Conservation (phyloP, 2,329 filamentous ascomycete genomes). For the Hypoxylon sp. region DNA sequence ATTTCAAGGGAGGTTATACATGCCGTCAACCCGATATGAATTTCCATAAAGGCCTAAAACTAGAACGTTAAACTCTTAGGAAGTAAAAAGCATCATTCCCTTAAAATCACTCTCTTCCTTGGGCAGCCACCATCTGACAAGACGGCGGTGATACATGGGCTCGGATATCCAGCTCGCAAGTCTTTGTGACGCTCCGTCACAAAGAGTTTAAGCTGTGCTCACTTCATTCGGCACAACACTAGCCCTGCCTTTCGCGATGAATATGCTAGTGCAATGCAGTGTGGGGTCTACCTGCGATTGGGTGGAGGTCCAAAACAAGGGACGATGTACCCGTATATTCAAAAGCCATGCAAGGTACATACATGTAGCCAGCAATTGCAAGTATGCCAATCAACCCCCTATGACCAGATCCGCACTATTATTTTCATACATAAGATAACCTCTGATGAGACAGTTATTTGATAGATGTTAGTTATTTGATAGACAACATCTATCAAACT, state of each 20-base stretch:
- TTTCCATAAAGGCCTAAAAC: too few relatives aligned
- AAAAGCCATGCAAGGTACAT: neutral
- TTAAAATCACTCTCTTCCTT: neutral
- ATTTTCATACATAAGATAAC: neutral
- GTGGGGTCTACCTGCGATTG: neutral
- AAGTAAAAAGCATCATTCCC: neutral
- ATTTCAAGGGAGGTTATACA: too few relatives aligned
- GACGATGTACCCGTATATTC: too few relatives aligned
- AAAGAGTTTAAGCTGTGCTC: too few relatives aligned
- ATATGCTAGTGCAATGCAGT: neutral
- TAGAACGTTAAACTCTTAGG: neutral
- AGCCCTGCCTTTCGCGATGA: too few relatives aligned
- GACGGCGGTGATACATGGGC: neutral
- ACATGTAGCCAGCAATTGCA: neutral
- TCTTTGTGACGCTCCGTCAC: too few relatives aligned
- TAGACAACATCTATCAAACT: neutral
- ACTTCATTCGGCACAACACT: too few relatives aligned
- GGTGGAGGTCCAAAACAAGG: neutral
- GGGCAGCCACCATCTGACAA: neutral
- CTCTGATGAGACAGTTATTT: neutral
- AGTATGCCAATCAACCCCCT: neutral
- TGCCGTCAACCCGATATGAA: too few relatives aligned
- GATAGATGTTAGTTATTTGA: too few relatives aligned
- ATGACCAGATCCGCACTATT: neutral
- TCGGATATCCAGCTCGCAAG: neutral